These are phyloP conservation scores for Cryphonectria carpinicola DNA, from an alignment of 2,329 filamentous ascomycete species.

Conservation along the genomic window DNA sequence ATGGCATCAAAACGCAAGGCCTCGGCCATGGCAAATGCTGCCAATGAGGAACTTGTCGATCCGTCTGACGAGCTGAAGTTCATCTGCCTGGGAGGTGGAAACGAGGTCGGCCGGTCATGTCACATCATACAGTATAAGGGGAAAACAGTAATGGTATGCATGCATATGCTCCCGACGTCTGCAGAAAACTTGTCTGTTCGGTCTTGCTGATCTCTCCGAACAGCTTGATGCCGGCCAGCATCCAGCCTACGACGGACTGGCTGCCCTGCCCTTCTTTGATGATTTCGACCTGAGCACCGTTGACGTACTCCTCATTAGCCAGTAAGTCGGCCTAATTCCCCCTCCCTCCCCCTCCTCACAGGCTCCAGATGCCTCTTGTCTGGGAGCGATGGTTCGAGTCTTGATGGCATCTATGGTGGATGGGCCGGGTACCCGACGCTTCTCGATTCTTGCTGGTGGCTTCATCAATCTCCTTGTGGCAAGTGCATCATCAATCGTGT, in stretches of 20 bases:
- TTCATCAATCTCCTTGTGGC: constrained; percentile 4
- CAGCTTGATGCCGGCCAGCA: constrained; percentile 97
- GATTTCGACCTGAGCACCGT: constrained; percentile 98
- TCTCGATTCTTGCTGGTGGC: constrained; percentile 12
- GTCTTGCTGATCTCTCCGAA: constrained; percentile 14
- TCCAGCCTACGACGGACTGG: constrained; percentile 92
- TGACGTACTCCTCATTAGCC: constrained; percentile 95
- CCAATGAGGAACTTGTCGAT: constrained; percentile 83
- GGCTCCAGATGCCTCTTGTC: constrained; percentile 23
- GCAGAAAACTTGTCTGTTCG: constrained; percentile 11
- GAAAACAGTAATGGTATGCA: constrained; percentile 93
- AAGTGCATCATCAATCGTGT: not conserved
- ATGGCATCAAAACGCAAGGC: constrained; percentile 97
- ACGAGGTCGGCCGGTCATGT: constrained; percentile 95
- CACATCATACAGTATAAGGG: constrained; percentile 99
- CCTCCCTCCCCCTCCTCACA: constrained; percentile 1
- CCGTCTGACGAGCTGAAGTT: constrained; percentile 95
- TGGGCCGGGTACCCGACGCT: constrained; percentile 27
- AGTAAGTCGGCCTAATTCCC: constrained; percentile 70
- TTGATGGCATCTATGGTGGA: constrained; percentile 21
- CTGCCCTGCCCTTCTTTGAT: constrained; percentile 94
- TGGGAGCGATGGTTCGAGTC: constrained; percentile 24
- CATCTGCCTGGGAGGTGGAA: constrained; percentile 89
- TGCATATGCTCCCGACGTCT: constrained; percentile 22
- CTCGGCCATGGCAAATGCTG: constrained; percentile 68